Evolutionary conservation across 2,329 filamentous ascomycete species (phyloP).

Genomic region (Aspergillus fumigatiaffinis): DNA sequence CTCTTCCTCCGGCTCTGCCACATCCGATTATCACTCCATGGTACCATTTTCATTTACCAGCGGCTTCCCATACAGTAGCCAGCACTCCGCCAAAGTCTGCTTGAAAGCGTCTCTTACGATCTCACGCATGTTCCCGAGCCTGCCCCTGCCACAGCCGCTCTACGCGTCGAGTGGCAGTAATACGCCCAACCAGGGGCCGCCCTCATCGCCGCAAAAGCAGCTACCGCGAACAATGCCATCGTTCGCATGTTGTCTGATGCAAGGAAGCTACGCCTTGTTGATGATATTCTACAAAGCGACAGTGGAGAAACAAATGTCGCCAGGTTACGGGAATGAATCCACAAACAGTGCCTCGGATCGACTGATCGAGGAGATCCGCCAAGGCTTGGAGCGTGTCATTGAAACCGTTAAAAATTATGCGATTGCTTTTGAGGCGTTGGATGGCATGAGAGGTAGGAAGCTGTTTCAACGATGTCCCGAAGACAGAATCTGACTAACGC

Average conservation of each 20-base stretch:
- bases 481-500: constrained; percentile 4
- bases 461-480: neutral
- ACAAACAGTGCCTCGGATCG: constrained; percentile 24
- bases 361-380: constrained; percentile 33
- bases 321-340: constrained; percentile 19
- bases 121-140: constrained; percentile 37
- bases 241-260: constrained; percentile 46
- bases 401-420: constrained; percentile 38
- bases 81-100: constrained; percentile 41
- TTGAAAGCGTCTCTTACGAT: constrained; percentile 39
- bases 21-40: constrained; percentile 28
- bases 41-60: constrained; percentile 27
- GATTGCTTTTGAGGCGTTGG: constrained; percentile 40
- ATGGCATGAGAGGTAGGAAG: constrained; percentile 41
- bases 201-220: constrained; percentile 15
- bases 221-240: constrained; percentile 44
- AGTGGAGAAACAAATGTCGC: constrained; percentile 31
- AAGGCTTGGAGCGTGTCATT: constrained; percentile 38
- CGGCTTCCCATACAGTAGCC: constrained; percentile 40
- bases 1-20: constrained; percentile 30
- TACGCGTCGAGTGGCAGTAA: constrained; percentile 6
- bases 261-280: constrained; percentile 45
- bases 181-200: constrained; percentile 12
- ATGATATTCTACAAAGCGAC: constrained; percentile 44
- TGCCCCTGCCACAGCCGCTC: constrained; percentile 36